phyloP scores from a whole-genome alignment of 257 asterid species.

The Forsythia suspensa region DNA sequence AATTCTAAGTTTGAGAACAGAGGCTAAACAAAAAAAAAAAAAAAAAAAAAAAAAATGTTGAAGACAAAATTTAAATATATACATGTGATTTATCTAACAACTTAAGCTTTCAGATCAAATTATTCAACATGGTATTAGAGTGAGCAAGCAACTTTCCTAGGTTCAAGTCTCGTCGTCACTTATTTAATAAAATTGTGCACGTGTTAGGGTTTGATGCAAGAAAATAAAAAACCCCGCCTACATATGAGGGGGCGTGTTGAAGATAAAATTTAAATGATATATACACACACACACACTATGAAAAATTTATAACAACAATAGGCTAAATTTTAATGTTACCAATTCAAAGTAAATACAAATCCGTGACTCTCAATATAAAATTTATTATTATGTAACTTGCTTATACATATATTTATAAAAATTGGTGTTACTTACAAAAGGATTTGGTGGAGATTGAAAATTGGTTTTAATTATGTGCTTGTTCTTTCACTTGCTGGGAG shows the following conservation, averaged over 20 bases:
- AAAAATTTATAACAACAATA: no score
- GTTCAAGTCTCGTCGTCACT: not conserved
- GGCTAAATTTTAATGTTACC: no score
- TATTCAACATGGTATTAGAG: not conserved
- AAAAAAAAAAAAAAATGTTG: not conserved
- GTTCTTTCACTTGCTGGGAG: not conserved
- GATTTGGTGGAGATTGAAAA: not conserved
- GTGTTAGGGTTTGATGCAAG: not conserved
- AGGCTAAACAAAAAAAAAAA: not conserved
- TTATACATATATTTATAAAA: not conserved
- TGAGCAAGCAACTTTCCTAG: not conserved
- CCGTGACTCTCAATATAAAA: not conserved
- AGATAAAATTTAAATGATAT: not conserved
- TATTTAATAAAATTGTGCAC: not conserved
- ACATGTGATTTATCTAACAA: not conserved
- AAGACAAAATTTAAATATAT: not conserved
- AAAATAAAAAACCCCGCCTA: not conserved
- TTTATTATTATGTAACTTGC: not conserved
- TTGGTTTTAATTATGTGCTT: not conserved
- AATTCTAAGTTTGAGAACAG: not conserved
- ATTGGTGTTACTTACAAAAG: not conserved
- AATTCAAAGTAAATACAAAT: no score
- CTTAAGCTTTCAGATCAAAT: not conserved
- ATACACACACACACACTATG: not conserved
- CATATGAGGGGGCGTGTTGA: not conserved